Percentiles rank a stretch among this genome's conserved stretches.
Evolutionary conservation across 2,329 filamentous ascomycete genomes (phyloP).

Genomic region (Fusarium sp.): DNA sequence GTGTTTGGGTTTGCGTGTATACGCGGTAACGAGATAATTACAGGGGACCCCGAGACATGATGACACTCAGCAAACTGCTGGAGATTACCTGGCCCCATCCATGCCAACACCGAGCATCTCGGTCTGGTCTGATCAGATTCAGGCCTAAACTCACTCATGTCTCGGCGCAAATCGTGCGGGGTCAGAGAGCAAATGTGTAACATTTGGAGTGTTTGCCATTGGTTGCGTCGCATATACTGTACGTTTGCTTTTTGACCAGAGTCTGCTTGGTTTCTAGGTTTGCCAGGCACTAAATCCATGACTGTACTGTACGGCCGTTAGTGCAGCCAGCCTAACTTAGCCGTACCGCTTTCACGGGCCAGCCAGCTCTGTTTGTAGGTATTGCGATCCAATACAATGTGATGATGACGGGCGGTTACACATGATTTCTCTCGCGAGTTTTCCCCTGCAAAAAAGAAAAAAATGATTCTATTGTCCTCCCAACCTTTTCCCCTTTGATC

Average conservation of each 20-base stretch:
- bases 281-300: not conserved
- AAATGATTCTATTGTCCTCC: not conserved
- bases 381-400: not conserved
- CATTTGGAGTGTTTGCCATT: not conserved
- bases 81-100: no score
- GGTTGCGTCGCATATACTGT: not conserved
- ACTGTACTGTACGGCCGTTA: not conserved
- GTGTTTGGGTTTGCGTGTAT: not conserved
- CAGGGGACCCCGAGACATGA: not conserved
- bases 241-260: not conserved
- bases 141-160: not conserved
- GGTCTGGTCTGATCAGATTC: not conserved
- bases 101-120: not conserved
- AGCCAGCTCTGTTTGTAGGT: not conserved
- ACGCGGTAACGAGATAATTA: not conserved
- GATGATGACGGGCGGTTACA: not conserved
- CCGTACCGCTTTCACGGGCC: not conserved
- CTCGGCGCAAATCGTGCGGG: slow-evolving; percentile 1
- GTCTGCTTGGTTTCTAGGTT: not conserved
- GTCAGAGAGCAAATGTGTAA: slow-evolving; percentile 10
- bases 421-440: not conserved
- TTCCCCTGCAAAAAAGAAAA: not conserved
- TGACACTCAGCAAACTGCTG: not conserved
- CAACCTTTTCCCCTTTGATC: not conserved
- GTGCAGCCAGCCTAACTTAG: not conserved